phyloP scores from a whole-genome alignment of 208 protist genomes.

The Leptomonas pyrrhocoris region DNA sequence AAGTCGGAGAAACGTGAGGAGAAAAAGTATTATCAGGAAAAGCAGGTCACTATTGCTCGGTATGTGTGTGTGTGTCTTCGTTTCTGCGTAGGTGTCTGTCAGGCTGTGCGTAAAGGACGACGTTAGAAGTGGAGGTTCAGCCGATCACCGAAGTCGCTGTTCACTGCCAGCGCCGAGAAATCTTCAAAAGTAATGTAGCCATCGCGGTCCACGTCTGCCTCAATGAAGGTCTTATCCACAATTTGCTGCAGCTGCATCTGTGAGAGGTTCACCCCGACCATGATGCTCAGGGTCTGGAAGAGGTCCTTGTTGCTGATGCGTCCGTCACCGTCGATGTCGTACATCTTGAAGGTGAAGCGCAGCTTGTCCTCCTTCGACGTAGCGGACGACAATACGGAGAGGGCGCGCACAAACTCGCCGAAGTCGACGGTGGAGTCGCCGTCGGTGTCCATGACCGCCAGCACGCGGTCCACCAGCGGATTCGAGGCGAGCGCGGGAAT shows the following conservation, averaged over 20 bases:
- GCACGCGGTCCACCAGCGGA: conserved; percentile 81
- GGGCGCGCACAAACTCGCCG: conserved; percentile 77
- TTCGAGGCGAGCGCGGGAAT: conserved; percentile 84
- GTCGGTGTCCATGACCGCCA: conserved; percentile 84
- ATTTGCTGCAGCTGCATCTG: conserved; percentile 94
- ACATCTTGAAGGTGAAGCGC: conserved; percentile 94
- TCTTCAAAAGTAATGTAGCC: conserved; percentile 94
- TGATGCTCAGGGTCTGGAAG: conserved; percentile 91
- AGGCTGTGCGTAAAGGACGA: too few relatives aligned
- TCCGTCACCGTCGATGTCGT: conserved; percentile 94
- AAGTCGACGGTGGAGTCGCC: conserved; percentile 84
- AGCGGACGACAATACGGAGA: conserved; percentile 81
- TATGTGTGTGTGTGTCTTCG: too few relatives aligned
- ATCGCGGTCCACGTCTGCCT: conserved; percentile 88
- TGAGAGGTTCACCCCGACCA: conserved; percentile 92
- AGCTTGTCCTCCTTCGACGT: conserved; percentile 81
- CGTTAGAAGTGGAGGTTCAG: conserved; percentile 84
- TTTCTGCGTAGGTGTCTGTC: too few relatives aligned
- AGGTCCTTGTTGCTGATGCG: conserved; percentile 95
- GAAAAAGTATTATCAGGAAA: neutral
- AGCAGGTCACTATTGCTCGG: too few relatives aligned
- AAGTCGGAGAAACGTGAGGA: neutral
- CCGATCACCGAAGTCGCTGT: conserved; percentile 80
- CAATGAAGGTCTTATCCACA: conserved; percentile 95
- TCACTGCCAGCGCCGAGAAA: conserved; percentile 80